Evolutionary conservation across 441 rosid genomes (phyloP), one percentile per base, ranked within the genome.

Genomic region (Pelargonium cotyledonis): DNA sequence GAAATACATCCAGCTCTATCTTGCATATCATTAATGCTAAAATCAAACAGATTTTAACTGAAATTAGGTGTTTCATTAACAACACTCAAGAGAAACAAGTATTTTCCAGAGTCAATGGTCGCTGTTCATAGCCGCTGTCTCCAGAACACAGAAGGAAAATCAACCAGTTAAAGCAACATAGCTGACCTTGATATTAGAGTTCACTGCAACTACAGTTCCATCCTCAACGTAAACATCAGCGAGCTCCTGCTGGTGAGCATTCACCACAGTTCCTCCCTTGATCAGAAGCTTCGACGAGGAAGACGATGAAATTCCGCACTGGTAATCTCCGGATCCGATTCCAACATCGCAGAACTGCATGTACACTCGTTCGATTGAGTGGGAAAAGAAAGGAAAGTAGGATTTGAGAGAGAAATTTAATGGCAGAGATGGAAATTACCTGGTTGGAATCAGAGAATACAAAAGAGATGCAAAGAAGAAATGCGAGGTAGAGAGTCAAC

Each of bases 161-260:
- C 53, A 6, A 46, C 14, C 53, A 46, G 14, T 46, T 26, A 26
- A 26, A 26, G 31, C 14, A 8, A 46, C 53, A 46, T 8, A 47
- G 55, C 55, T 12, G 66, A 85, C 98, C 85, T 82, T 84, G 72
- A 94, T 81, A 77, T 91, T 85, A 72, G 96, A 94, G 72, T 77
- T 83, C 51, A 94, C 92, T 0, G 85, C 80, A 31, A 87, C 83
- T 68, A 91, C 80, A 74, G 84, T 72, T 26, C 97, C 97, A 70
- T 88, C 84, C 83, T 94, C 96, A 15, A 89, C 87, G 75, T 85
- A 91, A 70, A 91, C 95, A 80, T 94, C 99, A 81, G 97, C 87
- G 67, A 88, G 61, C 83, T 88, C 85, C 74, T 85, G 91, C 29
- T 80, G 86, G 71, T 91, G 90, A 73, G 96, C 92, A 79, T 94